Evolutionary conservation across 768 basidiomycete species (phyloP), one percentile per base, ranked within the genome.

Genomic region (Chalciporus chontae): DNA sequence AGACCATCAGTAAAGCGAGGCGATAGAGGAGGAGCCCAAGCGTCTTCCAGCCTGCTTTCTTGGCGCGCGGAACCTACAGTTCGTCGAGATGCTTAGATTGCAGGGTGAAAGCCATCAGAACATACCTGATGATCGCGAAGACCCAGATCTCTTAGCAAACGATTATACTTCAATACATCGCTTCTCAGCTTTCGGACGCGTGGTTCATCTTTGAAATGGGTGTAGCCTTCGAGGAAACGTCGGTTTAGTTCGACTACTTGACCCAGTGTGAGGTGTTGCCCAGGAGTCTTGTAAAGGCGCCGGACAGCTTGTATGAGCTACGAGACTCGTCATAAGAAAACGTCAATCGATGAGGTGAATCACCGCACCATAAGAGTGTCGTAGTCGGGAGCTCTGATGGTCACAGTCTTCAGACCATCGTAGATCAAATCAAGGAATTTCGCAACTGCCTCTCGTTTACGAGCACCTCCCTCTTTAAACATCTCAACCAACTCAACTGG

Each of bases 241-340:
- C 88, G 83, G 67, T 93, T 95, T 37, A 98, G 74, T 65, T 96
- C 94, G 21, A 98, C 94, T 11, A 96, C 93, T 73, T 97, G 95
- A 34, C 94, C 90, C 34, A 98, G 72, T 0, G 94, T 94, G 53
- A 96, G 76, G 65, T 95, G 87, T 67, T 95, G 93, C 5, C 92
- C 90, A 14, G 95, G 95, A 0, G 92, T 87, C 62, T 94, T 92
- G 71, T 97, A 97, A 45, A 98, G 71, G 45, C 95, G 79, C 45
- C 95, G 84, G 14, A 88, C 91, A 19, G 94, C 95, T 80, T 98
- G 95, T 48, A 97, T 92, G 49, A 97, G 80, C 94, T 96, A 46
- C 9, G 44, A 50, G 15, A 46, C 45, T 6, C 43, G 31, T 50
- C 45, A 50, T 26, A 31, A 40, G 13, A 34, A n/a, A 41, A 42